Base-by-base conservation (phyloP, 257 asterid genomes). In the Solanum piurae region DNA sequence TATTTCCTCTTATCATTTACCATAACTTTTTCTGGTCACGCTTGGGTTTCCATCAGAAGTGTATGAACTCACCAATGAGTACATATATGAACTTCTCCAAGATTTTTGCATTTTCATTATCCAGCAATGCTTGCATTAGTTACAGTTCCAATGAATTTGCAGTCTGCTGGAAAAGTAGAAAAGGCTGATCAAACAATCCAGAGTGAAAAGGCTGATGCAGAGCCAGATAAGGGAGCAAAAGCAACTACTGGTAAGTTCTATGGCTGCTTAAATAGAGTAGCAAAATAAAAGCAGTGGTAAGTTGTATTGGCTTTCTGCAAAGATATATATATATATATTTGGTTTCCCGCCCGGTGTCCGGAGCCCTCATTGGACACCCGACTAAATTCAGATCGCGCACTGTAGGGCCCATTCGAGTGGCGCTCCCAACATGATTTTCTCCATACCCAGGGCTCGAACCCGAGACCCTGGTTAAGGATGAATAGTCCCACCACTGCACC, bases 161-260 rank as follows among this genome's bases (percentile, higher is more conserved):
- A 97, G 99, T 96, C 99, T 87, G 97, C 98, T 86, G 99, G 99
- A 87, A 95, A 93, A 91, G 87, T 91, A 5, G 94, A 90, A 87
- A 94, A 91, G 94, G 89, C 88, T 71, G 89, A 85, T 86, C 91
- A 92, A 83, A 89, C 88, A 87, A 52, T 88, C 55, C 93, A 92
- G 87, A 87, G 75, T 86, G 96, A 87, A 79, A 88, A 92, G 44
- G 85, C 89, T 46, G 64, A 86, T 25, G 82, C 87, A 73, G 92
- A 88, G 62, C 80, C 87, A 69, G 85, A 14, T 44, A 44, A 44
- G 85, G 96, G 38, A 86, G 88, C 88, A 88, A 91, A 90, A 87
- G 87, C 86, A n/a, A 76, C 91, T 68, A 49, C 90, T 18, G 94
- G 99, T 96, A 91, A 84, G 90, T 92, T 80, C 27, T 29, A 46